Conservation (phyloP, 176 grass and related monocot species). For the Oryza coarctata region DNA sequence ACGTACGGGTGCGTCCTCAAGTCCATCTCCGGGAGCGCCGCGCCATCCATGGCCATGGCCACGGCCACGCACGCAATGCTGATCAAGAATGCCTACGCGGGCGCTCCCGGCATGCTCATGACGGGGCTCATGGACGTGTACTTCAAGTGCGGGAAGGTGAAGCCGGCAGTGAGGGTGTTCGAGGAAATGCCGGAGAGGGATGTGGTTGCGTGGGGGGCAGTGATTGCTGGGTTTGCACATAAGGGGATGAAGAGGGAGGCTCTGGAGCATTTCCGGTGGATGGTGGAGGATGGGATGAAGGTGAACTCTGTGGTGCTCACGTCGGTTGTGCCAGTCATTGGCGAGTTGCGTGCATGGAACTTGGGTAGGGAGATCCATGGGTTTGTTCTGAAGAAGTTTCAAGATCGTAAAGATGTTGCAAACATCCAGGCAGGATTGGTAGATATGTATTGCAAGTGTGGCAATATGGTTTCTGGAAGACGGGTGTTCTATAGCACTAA, state of each 20-base stretch:
- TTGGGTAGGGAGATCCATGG: constrained; percentile 86
- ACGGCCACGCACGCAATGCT: constrained; percentile 63
- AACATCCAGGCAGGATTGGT: constrained; percentile 71
- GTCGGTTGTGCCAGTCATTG: constrained; percentile 61
- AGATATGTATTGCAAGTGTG: constrained; percentile 94
- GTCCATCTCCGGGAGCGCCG: constrained; percentile 62
- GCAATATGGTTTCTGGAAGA: constrained; percentile 71
- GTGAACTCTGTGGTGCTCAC: constrained; percentile 84
- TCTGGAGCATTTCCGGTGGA: constrained; percentile 74
- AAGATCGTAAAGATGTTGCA: constrained; percentile 46
- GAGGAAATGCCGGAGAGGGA: constrained; percentile 85
- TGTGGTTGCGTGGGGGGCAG: constrained; percentile 70
- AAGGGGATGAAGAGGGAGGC: constrained; percentile 81
- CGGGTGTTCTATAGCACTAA: constrained; percentile 71
- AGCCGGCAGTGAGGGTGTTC: constrained; percentile 74
- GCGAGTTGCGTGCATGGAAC: constrained; percentile 47
- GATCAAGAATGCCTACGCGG: constrained; percentile 71
- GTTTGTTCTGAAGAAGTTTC: constrained; percentile 69
- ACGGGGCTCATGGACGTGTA: constrained; percentile 84
- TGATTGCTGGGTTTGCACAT: constrained; percentile 70
- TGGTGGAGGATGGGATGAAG: constrained; percentile 58
- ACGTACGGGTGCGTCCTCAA: constrained; percentile 82
- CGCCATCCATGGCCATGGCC: constrained; percentile 58
- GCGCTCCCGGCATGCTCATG: constrained; percentile 54
- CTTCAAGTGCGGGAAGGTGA: constrained; percentile 80